phyloP scores from a whole-genome alignment of 176 grass and related monocot genomes.

The Eragrostis curvula region DNA sequence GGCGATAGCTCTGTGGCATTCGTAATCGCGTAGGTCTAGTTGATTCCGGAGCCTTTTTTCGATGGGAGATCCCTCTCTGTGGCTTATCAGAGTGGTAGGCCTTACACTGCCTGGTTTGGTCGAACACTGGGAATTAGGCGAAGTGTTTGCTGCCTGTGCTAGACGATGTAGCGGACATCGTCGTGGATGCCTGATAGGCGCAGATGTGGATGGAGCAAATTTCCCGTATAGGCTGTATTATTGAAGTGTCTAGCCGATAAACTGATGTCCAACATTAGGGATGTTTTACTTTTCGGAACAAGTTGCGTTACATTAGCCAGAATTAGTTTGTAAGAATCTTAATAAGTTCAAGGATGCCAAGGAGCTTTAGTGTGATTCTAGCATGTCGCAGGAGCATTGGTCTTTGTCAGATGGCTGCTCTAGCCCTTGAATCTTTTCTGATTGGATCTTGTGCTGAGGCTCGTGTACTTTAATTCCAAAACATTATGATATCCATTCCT shows the following conservation, averaged over 20 bases:
- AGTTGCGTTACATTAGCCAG: background rate
- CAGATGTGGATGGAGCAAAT: background rate
- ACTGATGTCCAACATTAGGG: background rate
- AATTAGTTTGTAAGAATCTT: background rate
- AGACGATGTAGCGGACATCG: background rate
- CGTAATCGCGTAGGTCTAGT: background rate
- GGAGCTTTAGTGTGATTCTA: background rate
- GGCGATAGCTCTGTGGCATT: background rate
- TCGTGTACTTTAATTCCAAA: background rate
- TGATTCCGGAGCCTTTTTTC: background rate
- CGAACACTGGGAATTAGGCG: background rate
- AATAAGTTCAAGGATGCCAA: background rate
- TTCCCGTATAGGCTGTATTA: background rate
- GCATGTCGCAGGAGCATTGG: background rate
- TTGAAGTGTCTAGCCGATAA: background rate
- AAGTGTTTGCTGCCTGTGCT: background rate
- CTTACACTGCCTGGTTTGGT: background rate
- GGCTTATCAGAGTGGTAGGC: background rate
- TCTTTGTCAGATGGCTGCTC: background rate
- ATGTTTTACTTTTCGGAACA: background rate
- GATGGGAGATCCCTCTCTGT: background rate
- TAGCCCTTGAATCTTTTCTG: constrained; percentile 7
- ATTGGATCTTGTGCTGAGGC: background rate
- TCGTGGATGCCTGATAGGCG: background rate
- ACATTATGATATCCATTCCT: background rate